A percentile compares a stretch with the other conserved stretches of the same genome.
Evolutionary conservation across 2,329 filamentous ascomycete genomes (phyloP).

Genomic region (Sarocladium brachiariae): DNA sequence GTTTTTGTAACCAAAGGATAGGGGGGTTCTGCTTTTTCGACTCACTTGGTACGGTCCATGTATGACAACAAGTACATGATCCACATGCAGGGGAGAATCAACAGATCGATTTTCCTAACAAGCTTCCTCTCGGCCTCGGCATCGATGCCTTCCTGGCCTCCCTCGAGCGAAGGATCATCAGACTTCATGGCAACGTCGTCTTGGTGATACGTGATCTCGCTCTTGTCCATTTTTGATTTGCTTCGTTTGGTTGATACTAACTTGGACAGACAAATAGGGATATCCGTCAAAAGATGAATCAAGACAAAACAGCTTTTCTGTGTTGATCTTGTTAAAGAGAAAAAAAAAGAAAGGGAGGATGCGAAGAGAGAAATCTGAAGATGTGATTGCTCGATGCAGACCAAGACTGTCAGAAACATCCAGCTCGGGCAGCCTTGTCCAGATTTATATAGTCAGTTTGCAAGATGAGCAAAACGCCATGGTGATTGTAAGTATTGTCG

Average conservation of each 20-base stretch:
- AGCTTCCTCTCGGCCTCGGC: conserved; percentile 26
- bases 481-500: neutral
- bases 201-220: conserved; percentile 13
- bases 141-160: conserved; percentile 21
- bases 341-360: too few species aligned
- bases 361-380: too few species aligned
- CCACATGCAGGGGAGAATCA: conserved; percentile 44
- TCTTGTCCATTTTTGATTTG: conserved; percentile 14
- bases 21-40: conserved; percentile 12
- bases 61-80: conserved; percentile 52
- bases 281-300: neutral
- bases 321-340: too few species aligned
- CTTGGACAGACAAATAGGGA: neutral
- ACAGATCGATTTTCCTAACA: conserved; percentile 33
- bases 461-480: neutral
- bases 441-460: conserved; percentile 2
- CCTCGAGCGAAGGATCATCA: neutral
- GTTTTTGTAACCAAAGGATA: too few species aligned
- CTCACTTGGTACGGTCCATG: conserved; percentile 58
- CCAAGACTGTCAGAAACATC: too few species aligned
- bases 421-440: neutral
- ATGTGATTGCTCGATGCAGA: too few species aligned
- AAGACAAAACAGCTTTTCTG: too few species aligned
- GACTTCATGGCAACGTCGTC: conserved; percentile 11
- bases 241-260: too few species aligned